Conservation (phyloP, 2,329 filamentous ascomycete genomes). For the Monilinia laxa region DNA sequence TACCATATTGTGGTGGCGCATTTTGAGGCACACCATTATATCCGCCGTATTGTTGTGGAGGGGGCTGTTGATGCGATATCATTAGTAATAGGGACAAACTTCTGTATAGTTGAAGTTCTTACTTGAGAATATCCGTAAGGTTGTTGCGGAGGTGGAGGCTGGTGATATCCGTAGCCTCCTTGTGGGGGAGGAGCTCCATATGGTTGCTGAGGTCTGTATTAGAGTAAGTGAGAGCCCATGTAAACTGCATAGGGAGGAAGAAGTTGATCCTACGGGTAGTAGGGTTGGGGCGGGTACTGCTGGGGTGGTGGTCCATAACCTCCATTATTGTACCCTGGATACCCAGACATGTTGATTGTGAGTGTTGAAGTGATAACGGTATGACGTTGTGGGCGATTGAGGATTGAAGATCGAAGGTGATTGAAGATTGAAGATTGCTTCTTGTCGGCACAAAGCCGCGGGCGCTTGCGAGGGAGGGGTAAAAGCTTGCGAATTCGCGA, state of each 20-base stretch:
- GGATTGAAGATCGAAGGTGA: neutral
- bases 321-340: constrained; percentile 56
- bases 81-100: constrained; percentile 10
- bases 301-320: constrained; percentile 43
- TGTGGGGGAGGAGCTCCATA: constrained; percentile 40
- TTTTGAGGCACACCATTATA: constrained; percentile 41
- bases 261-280: constrained; percentile 49
- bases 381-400: neutral
- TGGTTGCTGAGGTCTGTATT: constrained; percentile 28
- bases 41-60: constrained; percentile 51
- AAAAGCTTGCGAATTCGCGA: constrained; percentile 1
- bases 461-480: constrained; percentile 9
- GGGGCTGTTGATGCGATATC: constrained; percentile 35
- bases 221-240: constrained; percentile 11
- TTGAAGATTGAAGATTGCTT: neutral
- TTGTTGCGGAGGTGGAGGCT: constrained; percentile 49
- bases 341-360: constrained; percentile 56
- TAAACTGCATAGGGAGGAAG: constrained; percentile 11
- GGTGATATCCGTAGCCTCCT: constrained; percentile 50
- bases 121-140: constrained; percentile 40
- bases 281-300: constrained; percentile 44
- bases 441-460: constrained; percentile 8
- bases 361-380: neutral
- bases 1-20: constrained; percentile 48
- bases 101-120: constrained; percentile 19